These are phyloP conservation scores for Kodamaea kaohsiungensis DNA, from an alignment of 805 yeast species.

Conservation along the genomic window DNA sequence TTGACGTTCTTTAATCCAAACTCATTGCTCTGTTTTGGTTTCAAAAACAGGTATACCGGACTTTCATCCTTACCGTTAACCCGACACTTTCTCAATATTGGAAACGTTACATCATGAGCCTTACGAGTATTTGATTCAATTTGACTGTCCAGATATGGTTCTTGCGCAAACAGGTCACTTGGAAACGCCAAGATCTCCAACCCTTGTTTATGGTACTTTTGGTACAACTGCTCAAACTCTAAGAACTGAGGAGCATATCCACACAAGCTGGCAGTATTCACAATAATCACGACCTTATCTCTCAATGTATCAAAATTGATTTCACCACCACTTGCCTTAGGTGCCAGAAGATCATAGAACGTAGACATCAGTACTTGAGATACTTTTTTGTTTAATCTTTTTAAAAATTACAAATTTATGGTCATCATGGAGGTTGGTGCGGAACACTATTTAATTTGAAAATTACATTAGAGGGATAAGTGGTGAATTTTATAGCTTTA, in stretches of 20 bases:
- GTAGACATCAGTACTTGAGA: neutral
- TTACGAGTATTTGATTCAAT: constrained; percentile 22
- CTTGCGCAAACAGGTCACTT: constrained; percentile 88
- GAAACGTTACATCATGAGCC: constrained; percentile 36
- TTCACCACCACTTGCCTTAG: constrained; percentile 8
- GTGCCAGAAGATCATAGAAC: constrained; percentile 10
- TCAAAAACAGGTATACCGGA: constrained; percentile 32
- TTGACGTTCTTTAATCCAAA: constrained; percentile 50
- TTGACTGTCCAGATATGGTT: constrained; percentile 58
- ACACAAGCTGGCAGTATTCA: constrained; percentile 36
- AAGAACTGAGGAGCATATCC: constrained; percentile 53
- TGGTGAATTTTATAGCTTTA: no score
- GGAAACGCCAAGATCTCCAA: constrained; percentile 82
- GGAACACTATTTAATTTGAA: neutral
- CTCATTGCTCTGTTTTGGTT: constrained; percentile 24
- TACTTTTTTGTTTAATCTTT: neutral
- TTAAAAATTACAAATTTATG: neutral
- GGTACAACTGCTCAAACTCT: constrained; percentile 68
- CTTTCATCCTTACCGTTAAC: constrained; percentile 38
- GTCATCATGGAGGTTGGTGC: neutral
- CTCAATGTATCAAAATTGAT: constrained; percentile 15
- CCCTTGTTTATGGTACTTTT: constrained; percentile 63
- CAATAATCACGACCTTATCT: constrained; percentile 25
- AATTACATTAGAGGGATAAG: no score
- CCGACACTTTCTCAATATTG: constrained; percentile 35